Base-by-base conservation (phyloP, 2,329 filamentous ascomycete genomes). In the Fusarium globosum region DNA sequence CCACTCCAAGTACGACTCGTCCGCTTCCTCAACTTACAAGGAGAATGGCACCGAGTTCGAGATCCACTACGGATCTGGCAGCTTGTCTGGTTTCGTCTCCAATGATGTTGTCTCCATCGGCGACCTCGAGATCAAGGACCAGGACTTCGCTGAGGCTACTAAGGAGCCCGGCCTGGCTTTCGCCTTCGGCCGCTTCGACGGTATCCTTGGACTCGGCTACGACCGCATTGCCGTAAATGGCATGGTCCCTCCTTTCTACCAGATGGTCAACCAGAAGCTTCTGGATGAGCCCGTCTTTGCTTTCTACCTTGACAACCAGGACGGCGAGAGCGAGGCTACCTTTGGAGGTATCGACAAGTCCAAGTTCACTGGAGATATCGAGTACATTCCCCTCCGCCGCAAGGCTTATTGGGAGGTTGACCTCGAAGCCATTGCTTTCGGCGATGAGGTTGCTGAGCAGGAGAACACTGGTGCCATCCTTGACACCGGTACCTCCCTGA, bases 351-450 rank as follows among this genome's bases (percentile, higher is more conserved):
- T 97, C 71, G 92, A 98, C 84, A 86, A 94, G 86, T 86, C 87
- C 81, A 94, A 96, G 88, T 91, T 88, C 83, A 91, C 88, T 43
- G 96, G 96, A 80, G 92, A 98, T 84, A 89, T 99, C 79, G 94
- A 92, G 82, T 97, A 95, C 84, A 94, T 99, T 77, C 96, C 96
- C 62, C 90, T 99, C 78, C 94, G 96, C 84, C 94, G 96, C 83
- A 98, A 98, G 92, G 96, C 96, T 56, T 99, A 99, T 90, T 99
- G 96, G 96, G 96, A 99, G 89, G 96, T 99, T 63, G 95, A 98
- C 80, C 91, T 99, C 71, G 92, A 98, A 80, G 89, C 94, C 74
- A 96, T 99, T 85, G 91, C 93, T 63, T 94, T 98, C 74, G 97
- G 96, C 78, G 89, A 95, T 60, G 90, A 93, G 81, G 92, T 90